These are phyloP conservation scores for Coemansia sp. DNA, from an alignment of 192 early-diverging fungal genomes.

Conservation along the genomic window DNA sequence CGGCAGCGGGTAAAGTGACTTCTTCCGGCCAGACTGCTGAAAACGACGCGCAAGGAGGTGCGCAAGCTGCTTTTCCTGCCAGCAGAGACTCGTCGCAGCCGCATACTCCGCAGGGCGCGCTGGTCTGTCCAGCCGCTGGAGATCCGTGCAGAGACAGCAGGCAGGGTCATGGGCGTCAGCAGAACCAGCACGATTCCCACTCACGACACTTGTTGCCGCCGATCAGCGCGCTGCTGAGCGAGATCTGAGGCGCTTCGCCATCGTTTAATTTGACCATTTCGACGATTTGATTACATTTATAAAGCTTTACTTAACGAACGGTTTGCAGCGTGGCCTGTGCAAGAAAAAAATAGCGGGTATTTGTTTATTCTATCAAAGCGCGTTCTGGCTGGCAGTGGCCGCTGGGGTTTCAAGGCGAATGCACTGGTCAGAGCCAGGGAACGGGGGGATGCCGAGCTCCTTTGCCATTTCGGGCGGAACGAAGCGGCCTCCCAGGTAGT, in stretches of 20 bases:
- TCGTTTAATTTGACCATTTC: too few relatives aligned
- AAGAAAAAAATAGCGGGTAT: too few relatives aligned
- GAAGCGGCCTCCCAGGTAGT: conserved; percentile 90
- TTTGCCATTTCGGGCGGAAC: conserved; percentile 69
- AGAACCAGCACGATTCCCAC: conserved; percentile 16
- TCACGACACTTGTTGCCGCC: conserved; percentile 31
- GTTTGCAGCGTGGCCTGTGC: too few relatives aligned
- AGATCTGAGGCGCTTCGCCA: conserved; percentile 7
- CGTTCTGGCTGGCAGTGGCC: too few relatives aligned
- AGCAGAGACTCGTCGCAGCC: conserved; percentile 37
- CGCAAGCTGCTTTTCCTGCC: neutral
- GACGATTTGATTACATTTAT: too few relatives aligned
- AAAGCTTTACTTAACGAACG: too few relatives aligned
- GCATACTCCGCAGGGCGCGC: conserved; percentile 13
- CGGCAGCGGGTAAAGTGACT: conserved; percentile 7
- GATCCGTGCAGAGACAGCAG: conserved; percentile 3
- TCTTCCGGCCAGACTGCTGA: neutral
- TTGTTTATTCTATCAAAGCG: too few relatives aligned
- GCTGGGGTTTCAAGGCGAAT: conserved; percentile 55
- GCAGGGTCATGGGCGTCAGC: conserved; percentile 1
- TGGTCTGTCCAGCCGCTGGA: neutral
- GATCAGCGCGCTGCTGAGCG: conserved; percentile 33
- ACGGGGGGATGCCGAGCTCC: conserved; percentile 67
- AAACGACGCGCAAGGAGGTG: neutral
- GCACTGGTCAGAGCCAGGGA: conserved; percentile 71